These are phyloP conservation scores for Fomes fomentarius DNA, from an alignment of 1,284 basidiomycete species.

Conservation along the genomic window DNA sequence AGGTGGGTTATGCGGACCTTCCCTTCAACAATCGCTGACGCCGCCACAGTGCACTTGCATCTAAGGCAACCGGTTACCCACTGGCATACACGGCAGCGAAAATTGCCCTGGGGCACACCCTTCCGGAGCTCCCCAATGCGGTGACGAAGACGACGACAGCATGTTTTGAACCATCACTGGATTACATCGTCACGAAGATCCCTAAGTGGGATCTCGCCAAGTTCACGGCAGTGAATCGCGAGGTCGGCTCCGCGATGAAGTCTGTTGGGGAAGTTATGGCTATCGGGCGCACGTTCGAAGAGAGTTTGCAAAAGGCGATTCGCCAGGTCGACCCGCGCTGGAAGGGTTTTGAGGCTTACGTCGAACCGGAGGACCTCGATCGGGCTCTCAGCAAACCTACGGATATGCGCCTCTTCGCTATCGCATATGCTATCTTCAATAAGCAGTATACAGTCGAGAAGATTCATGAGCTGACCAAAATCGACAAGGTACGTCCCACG, in stretches of 20 bases:
- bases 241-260: slow-evolving; percentile 98
- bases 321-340: slow-evolving; percentile 94
- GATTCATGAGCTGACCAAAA: slow-evolving; percentile 94
- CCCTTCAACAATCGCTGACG: slow-evolving; percentile 54
- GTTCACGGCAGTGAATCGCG: slow-evolving; percentile 91
- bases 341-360: slow-evolving; percentile 84
- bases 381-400: slow-evolving; percentile 77
- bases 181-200: slow-evolving; percentile 99
- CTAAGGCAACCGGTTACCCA: slow-evolving; percentile 99
- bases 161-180: slow-evolving; percentile 99
- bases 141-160: slow-evolving; percentile 99
- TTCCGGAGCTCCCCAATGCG: slow-evolving; percentile 97
- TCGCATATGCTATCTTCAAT: slow-evolving; percentile 97
- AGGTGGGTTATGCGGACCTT: slow-evolving; percentile 34
- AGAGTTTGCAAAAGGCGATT: slow-evolving; percentile 98
- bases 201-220: slow-evolving; percentile 99
- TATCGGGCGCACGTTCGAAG: slow-evolving; percentile 98
- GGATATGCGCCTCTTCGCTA: slow-evolving; percentile 94
- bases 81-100: slow-evolving; percentile 99
- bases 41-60: slow-evolving; percentile 77
- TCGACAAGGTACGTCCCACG: slow-evolving; percentile 74
- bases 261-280: slow-evolving; percentile 99
- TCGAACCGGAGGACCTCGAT: slow-evolving; percentile 85
- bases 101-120: slow-evolving; percentile 97
- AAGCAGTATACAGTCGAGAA: slow-evolving; percentile 90